Evolutionary conservation across 2,329 filamentous ascomycete genomes (phyloP), one percentile per base, ranked within the genome.

Genomic region (Clonostachys sp.): DNA sequence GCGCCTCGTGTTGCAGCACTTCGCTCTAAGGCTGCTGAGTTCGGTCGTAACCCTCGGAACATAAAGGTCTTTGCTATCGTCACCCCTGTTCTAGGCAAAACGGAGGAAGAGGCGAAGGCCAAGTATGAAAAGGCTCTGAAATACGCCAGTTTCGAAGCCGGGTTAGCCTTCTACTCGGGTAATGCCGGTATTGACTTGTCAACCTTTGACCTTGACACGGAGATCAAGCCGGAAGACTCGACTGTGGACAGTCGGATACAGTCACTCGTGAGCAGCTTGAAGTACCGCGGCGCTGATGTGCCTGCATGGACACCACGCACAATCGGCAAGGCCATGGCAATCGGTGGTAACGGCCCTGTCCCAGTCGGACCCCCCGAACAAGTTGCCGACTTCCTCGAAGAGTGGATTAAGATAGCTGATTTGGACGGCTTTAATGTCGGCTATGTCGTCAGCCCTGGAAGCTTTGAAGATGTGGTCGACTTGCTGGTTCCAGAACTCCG

Each of bases 151-250:
- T 71, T 73, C 0, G 62, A 78, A 14, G 79, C 77, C 0, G 78
- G 76, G 0, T 61, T 83, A 2, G 79, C 78, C 0, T 63, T 81
- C 1, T 77, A 81, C 51, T 74, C 71, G 39, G 78, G 78, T 2
- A 81, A 76, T 75, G 81, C 78, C 0, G 80, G 80, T 0, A 80
- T 84, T 48, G 80, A 84, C 54, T 66, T 84, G 14, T 78, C 74
- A 4, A 70, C 71, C 54, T 72, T 83, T 38, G 76, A 78, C 0
- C 57, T 82, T 0, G 81, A 84, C 50, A 71, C 83, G 51, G 77
- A 79, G n/a, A 68, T 85, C 50, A 76, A 72, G 1, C 71, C 72
- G 1, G 74, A 70, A 3, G 76, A 83, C 51, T 78, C 45, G 2
- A 34, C 41, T 18, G 41, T 45, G 30, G 48, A 77, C 1, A 64